phyloP scores from a whole-genome alignment of 495 filamentous ascomycete species.

The Wilcoxina mikolae region DNA sequence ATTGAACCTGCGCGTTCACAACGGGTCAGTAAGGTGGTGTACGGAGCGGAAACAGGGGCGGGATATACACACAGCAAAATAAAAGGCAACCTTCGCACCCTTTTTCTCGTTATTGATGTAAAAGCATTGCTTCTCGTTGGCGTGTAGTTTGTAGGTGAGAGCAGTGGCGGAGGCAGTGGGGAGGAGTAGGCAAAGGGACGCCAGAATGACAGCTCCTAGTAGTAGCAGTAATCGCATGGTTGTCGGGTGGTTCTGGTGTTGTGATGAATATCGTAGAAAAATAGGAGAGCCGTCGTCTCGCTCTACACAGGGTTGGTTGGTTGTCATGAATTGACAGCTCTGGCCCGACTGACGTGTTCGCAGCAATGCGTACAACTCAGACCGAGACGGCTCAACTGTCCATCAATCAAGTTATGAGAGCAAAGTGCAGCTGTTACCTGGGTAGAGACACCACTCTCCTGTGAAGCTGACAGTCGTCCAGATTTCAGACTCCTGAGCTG shows the following conservation, averaged over 20 bases:
- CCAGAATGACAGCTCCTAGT: constrained; percentile 42
- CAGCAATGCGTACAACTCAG: not conserved
- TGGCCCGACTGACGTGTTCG: not conserved
- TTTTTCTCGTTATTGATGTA: constrained; percentile 58
- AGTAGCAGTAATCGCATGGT: constrained; percentile 20
- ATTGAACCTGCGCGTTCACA: constrained; percentile 57
- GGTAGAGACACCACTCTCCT: too few relatives aligned
- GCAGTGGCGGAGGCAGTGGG: constrained; percentile 59
- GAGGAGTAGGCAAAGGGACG: constrained; percentile 42
- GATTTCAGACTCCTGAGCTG: too few relatives aligned
- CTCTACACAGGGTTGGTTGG: not conserved
- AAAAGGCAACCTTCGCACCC: constrained; percentile 87
- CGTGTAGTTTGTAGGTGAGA: constrained; percentile 78
- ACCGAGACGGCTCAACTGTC: not conserved
- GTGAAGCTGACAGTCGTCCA: too few relatives aligned
- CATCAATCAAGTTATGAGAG: too few relatives aligned
- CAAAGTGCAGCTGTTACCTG: too few relatives aligned
- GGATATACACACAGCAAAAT: constrained; percentile 71
- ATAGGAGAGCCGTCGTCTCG: constrained; percentile 1
- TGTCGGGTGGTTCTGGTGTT: not conserved
- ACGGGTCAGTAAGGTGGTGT: not conserved
- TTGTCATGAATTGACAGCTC: not conserved
- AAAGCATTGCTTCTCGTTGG: constrained; percentile 94
- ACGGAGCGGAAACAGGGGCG: constrained; percentile 5
- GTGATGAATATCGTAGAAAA: not conserved